Evolutionary conservation across 768 basidiomycete genomes (phyloP).

Genomic region (Kwoniella sp.): DNA sequence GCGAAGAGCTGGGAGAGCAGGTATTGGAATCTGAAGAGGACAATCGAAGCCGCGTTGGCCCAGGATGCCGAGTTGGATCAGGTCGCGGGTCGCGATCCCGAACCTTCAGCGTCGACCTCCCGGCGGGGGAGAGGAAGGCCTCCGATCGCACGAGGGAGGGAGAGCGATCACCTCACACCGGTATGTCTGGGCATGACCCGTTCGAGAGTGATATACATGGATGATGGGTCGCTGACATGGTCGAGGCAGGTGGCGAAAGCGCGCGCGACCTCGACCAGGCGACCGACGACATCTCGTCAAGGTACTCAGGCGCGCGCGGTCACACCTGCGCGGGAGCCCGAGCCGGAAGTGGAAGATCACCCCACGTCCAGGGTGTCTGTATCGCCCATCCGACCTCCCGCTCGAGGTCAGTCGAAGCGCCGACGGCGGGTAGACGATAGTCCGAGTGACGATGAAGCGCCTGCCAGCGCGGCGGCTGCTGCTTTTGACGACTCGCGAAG

Average conservation of each 20-base stretch:
- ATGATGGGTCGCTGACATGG: no score
- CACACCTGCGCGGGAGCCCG: no score
- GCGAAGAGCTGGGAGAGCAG: slow-evolving; percentile 3
- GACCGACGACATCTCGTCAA: neutral
- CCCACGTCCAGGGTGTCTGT: slow-evolving; percentile 6
- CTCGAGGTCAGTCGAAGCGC: slow-evolving; percentile 12
- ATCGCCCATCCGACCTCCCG: slow-evolving; percentile 3
- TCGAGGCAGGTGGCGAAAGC: neutral
- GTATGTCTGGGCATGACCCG: no score
- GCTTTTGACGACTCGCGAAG: no score
- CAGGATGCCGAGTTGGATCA: no score
- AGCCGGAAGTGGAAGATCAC: neutral
- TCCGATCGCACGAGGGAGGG: no score
- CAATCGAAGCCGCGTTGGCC: slow-evolving; percentile 1
- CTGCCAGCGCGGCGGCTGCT: no score
- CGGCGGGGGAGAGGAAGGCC: no score
- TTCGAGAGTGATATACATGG: no score
- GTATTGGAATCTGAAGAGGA: slow-evolving; percentile 6
- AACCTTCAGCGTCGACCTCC: no score
- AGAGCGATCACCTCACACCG: slow-evolving; percentile 2
- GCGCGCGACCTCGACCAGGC: neutral
- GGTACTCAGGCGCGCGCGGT: neutral
- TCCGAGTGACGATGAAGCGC: slow-evolving; percentile 1
- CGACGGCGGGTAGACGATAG: slow-evolving; percentile 16
- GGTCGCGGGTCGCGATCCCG: no score